Evolutionary conservation across 352 stramenopile genomes (phyloP), one percentile per base, ranked within the genome.

Genomic region (Pythium monospermum): DNA sequence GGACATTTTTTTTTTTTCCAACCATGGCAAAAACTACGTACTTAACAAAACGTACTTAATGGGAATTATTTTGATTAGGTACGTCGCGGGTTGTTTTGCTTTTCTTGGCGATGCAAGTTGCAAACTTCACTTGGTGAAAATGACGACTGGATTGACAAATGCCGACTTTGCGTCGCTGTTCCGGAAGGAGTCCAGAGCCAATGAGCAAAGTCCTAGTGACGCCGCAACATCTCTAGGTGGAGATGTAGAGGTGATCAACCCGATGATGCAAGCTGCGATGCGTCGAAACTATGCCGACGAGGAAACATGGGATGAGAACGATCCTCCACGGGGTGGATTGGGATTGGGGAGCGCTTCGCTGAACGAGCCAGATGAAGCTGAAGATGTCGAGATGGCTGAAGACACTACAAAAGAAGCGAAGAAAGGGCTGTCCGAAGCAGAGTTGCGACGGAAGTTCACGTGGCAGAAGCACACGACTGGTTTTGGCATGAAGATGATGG

Each of bases 401-500:
- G 28, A 22, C 13, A 33, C 12, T 45, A 32, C 32, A 36, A 59
- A 43, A 7, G 38, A 59, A 31, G 28, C 31, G 32, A 64, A 53
- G 50, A 52, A 39, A 10, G 50, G 50, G 26, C 37, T 56, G 42
- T 38, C 44, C 16, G 53, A 65, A 31, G 45, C 50, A 0, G 53
- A 66, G 37, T 13, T 66, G 42, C 55, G 60, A 51, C 49, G 60
- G 44, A 77, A 65, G 32, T 83, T 71, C 49, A 45, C 63, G 31
- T 98, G 95, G 95, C 84, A 98, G 74, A 98, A 97, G 66, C 95
- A 98, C 71, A 98, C 94, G 15, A 98, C 96, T 56, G 95, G 94
- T 22, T 97, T 98, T 55, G 95, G 94, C 11, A 85, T 92, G 51
- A 98, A 97, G 67, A 87, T 98, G 68, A 67, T 98, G 44, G 63